Evolutionary conservation across 2,329 filamentous ascomycete genomes (phyloP).

Genomic region (Colletotrichum phormii): DNA sequence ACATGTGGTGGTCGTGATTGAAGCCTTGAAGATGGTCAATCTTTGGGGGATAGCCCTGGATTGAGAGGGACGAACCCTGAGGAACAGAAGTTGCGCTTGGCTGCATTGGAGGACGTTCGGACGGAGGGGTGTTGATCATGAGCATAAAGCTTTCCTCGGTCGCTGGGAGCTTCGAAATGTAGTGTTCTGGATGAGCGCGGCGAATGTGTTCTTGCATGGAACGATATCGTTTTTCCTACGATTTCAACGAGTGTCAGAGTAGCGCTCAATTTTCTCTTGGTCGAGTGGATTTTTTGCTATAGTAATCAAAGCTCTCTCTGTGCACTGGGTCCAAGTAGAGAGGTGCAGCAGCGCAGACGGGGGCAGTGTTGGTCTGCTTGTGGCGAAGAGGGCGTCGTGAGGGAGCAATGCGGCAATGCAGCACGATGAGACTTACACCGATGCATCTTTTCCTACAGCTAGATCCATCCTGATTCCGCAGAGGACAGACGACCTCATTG

Average conservation of each 20-base stretch:
- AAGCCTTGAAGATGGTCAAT: constrained; percentile 57
- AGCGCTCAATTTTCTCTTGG: constrained; percentile 32
- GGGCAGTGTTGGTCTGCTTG: neutral
- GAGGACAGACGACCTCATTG: constrained; percentile 96
- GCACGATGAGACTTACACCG: constrained; percentile 78
- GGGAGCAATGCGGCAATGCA: constrained; percentile 1
- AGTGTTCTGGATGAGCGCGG: constrained; percentile 94
- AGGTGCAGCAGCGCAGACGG: neutral
- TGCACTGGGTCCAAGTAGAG: constrained; percentile 13
- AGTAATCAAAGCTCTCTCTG: constrained; percentile 22
- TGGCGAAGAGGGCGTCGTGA: constrained; percentile 25
- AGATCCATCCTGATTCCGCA: constrained; percentile 95
- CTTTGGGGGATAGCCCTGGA: constrained; percentile 37
- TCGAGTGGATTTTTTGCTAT: constrained; percentile 17
- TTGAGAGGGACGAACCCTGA: constrained; percentile 37
- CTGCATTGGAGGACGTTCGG: constrained; percentile 47
- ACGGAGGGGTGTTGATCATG: constrained; percentile 93
- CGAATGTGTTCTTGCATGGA: constrained; percentile 99
- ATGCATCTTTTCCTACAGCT: constrained; percentile 97
- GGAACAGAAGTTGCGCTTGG: constrained; percentile 45
- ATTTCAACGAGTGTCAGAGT: constrained; percentile 38
- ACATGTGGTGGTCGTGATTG: constrained; percentile 72
- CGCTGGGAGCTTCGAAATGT: constrained; percentile 96
- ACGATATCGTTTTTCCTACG: constrained; percentile 92
- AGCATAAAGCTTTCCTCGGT: constrained; percentile 97